Evolutionary conservation across 495 filamentous ascomycete species (phyloP).

Genomic region (Neurospora sp.): DNA sequence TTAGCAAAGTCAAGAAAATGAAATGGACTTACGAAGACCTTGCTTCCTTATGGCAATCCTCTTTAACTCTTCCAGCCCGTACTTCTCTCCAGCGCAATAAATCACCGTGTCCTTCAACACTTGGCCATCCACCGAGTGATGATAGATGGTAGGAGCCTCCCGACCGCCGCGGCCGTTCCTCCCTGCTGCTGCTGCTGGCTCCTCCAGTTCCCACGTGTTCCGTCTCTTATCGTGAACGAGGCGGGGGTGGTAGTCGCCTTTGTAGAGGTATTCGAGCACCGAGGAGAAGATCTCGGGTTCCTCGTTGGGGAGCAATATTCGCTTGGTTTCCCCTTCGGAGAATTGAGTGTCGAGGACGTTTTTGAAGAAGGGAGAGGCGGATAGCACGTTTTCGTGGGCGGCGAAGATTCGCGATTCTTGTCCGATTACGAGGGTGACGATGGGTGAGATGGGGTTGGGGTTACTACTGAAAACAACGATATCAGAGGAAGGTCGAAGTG

Average conservation of each 20-base stretch:
- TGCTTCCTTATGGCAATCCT: constrained; percentile 77
- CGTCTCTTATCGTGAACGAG: constrained; percentile 58
- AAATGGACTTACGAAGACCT: constrained; percentile 46
- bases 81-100: constrained; percentile 80
- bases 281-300: constrained; percentile 85
- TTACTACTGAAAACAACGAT: constrained; percentile 20
- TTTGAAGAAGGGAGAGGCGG: constrained; percentile 67
- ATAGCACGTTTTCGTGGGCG: constrained; percentile 78
- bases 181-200: not conserved
- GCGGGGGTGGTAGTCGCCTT: constrained; percentile 79
- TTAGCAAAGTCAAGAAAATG: not conserved
- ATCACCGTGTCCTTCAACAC: constrained; percentile 83
- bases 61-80: constrained; percentile 72
- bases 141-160: constrained; percentile 58
- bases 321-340: constrained; percentile 53
- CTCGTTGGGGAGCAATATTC: constrained; percentile 72
- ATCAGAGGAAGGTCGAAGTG: constrained; percentile 7
- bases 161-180: constrained; percentile 11
- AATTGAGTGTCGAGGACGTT: constrained; percentile 50
- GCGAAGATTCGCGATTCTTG: constrained; percentile 75
- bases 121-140: constrained; percentile 50
- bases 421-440: constrained; percentile 74
- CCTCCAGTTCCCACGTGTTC: constrained; percentile 63
- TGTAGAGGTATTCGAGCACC: constrained; percentile 86
- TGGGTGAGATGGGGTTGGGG: constrained; percentile 49